Percentiles rank a stretch among this genome's conserved stretches.
These are phyloP conservation scores for Haplosporangium gracile DNA, from an alignment of 192 early-diverging fungal species.

Conservation along the genomic window DNA sequence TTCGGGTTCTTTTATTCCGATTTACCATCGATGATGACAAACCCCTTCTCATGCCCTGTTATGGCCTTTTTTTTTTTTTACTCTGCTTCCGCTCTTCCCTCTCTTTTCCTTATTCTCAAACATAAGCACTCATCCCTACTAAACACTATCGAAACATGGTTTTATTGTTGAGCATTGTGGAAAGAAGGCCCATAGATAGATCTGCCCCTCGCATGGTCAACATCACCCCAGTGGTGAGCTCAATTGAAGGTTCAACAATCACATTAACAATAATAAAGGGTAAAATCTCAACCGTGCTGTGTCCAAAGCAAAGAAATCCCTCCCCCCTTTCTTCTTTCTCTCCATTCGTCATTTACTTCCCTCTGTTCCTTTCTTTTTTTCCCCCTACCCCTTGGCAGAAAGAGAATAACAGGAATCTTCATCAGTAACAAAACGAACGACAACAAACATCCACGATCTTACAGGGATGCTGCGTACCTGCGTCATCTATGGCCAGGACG, in stretches of 20 bases:
- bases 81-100: neutral
- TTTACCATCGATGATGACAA: neutral
- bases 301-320: neutral
- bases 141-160: neutral
- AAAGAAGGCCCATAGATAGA: neutral
- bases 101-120: neutral
- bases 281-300: neutral
- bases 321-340: neutral
- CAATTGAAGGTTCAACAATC: neutral
- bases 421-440: neutral
- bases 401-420: neutral
- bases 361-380: neutral
- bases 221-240: neutral
- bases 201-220: neutral
- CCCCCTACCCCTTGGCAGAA: neutral
- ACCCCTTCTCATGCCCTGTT: neutral
- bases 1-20: conserved; percentile 4
- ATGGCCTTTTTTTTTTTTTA: neutral
- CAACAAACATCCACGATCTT: neutral
- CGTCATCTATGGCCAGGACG: neutral
- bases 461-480: neutral
- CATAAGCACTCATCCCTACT: neutral
- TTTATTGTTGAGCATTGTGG: neutral
- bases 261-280: neutral
- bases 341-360: neutral